phyloP scores from a whole-genome alignment of 1,284 basidiomycete genomes.

The Puccinia sorghi region DNA sequence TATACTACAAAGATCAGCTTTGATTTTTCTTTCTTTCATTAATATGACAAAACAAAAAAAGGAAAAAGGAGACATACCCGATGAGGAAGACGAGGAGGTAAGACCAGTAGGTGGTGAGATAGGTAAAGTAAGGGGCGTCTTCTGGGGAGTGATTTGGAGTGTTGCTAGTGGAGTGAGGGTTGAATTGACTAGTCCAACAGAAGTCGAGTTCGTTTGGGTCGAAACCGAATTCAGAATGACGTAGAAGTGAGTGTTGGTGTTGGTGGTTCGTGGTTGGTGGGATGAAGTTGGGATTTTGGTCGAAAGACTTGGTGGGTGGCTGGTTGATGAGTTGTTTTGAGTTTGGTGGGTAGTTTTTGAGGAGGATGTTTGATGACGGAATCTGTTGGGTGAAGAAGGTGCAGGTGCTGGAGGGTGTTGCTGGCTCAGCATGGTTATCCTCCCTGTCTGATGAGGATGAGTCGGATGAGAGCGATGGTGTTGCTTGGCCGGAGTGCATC shows the following conservation, averaged over 20 bases:
- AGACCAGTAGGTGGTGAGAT: constrained; percentile 56
- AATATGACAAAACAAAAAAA: constrained; percentile 67
- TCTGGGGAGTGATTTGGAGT: constrained; percentile 32
- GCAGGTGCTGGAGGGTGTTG: too few species aligned
- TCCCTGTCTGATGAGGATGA: too few species aligned
- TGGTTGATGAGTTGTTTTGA: not conserved
- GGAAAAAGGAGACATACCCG: constrained; percentile 53
- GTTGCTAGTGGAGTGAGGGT: not conserved
- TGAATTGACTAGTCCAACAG: constrained; percentile 20
- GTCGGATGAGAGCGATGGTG: too few species aligned
- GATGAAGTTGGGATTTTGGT: constrained; percentile 4
- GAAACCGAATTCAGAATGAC: constrained; percentile 60
- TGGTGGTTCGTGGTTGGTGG: constrained; percentile 53
- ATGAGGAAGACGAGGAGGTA: constrained; percentile 51
- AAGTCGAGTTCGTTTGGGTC: constrained; percentile 19
- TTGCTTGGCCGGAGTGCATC: too few species aligned
- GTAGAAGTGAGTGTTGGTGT: too few species aligned
- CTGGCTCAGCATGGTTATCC: too few species aligned
- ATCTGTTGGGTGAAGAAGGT: too few species aligned
- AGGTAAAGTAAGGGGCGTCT: constrained; percentile 52
- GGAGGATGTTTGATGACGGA: too few species aligned
- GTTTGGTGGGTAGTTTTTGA: not conserved
- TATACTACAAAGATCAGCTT: too few species aligned
- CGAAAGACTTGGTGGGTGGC: constrained; percentile 8
- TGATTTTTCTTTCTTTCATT: too few species aligned